These are phyloP conservation scores for Postia placenta DNA, from an alignment of 768 basidiomycete genomes.

Conservation along the genomic window DNA sequence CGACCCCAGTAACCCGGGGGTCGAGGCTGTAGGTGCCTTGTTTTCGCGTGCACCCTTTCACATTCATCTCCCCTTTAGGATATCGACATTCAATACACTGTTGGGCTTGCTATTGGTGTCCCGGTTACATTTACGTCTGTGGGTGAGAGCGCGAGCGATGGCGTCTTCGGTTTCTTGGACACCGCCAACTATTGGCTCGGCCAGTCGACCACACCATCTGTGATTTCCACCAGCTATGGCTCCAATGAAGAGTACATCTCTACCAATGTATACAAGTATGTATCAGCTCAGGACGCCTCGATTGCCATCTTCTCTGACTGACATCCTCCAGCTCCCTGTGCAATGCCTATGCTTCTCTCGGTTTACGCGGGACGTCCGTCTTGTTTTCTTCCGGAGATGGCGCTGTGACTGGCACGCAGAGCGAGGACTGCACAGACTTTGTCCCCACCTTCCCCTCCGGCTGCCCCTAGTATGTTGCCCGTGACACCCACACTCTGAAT, in stretches of 20 bases:
- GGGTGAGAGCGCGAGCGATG: conserved; percentile 14
- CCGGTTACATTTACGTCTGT: conserved; percentile 53
- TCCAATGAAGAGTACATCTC: conserved; percentile 71
- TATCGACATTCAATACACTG: conserved; percentile 24
- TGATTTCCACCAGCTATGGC: conserved; percentile 66
- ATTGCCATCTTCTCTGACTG: too few species aligned
- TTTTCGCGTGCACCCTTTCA: too few species aligned
- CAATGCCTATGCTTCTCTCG: conserved; percentile 58
- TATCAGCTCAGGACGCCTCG: background rate
- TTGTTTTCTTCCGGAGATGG: conserved; percentile 63
- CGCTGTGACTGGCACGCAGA: conserved; percentile 53
- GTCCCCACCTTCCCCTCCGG: conserved; percentile 44
- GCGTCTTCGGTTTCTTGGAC: conserved; percentile 23
- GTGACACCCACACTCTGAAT: too few species aligned
- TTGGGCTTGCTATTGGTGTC: conserved; percentile 38
- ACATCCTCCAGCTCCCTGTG: conserved; percentile 48
- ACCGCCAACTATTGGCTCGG: conserved; percentile 53
- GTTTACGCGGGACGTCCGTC: conserved; percentile 58
- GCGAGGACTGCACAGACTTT: conserved; percentile 41
- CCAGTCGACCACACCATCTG: conserved; percentile 41
- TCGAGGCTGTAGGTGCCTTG: background rate
- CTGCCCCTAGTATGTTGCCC: conserved; percentile 35
- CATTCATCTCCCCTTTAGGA: too few species aligned
- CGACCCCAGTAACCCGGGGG: conserved; percentile 26
- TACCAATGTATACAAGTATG: conserved; percentile 41